phyloP scores from a whole-genome alignment of 768 basidiomycete species.

The Gloeopeniophorella convolvens region DNA sequence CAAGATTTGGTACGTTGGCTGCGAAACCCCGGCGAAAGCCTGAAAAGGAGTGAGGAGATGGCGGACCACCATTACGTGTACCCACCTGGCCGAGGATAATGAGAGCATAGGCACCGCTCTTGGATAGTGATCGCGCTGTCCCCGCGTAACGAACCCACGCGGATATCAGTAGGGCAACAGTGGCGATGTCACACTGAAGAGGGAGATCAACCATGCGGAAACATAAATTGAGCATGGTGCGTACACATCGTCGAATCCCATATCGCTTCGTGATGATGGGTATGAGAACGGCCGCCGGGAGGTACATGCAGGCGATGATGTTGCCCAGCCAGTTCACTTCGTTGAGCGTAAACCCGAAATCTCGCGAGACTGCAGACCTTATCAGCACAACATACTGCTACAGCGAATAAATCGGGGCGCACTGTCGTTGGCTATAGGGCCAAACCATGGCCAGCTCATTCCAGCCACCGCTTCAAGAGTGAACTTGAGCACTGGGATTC shows the following conservation, averaged over 20 bases:
- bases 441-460: conserved; percentile 81
- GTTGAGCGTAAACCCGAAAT: conserved; percentile 63
- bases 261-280: conserved; percentile 52
- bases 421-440: conserved; percentile 72
- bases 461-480: conserved; percentile 54
- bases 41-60: conserved; percentile 24
- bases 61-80: neutral
- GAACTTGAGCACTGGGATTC: conserved; percentile 42
- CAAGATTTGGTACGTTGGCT: conserved; percentile 70
- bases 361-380: conserved; percentile 52
- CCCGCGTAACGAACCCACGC: conserved; percentile 77
- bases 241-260: conserved; percentile 57
- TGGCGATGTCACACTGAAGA: conserved; percentile 56
- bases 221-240: conserved; percentile 26
- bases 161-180: conserved; percentile 46
- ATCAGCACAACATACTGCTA: no score
- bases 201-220: neutral
- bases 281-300: conserved; percentile 55
- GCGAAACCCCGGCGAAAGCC: conserved; percentile 58
- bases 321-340: conserved; percentile 82
- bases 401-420: conserved; percentile 13
- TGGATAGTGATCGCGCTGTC: conserved; percentile 47
- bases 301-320: conserved; percentile 51
- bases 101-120: conserved; percentile 51
- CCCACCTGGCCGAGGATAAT: conserved; percentile 66